Percentiles rank a stretch among this genome's conserved stretches.
Evolutionary conservation across 805 yeast genomes (phyloP).

Genomic region (Monosporozyma siamensis): DNA sequence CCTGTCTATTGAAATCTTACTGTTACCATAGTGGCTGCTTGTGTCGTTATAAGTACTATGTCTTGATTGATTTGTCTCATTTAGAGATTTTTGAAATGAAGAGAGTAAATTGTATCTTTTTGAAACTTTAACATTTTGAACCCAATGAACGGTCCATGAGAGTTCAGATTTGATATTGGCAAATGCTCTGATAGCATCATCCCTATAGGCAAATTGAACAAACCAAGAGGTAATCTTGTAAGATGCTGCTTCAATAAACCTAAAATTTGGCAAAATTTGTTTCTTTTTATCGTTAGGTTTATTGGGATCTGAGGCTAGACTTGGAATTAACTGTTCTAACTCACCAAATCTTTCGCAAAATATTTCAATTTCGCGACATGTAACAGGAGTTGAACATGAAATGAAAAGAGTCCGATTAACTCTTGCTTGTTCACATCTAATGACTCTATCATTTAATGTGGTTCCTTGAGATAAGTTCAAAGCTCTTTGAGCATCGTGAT

Average conservation of each 20-base stretch:
- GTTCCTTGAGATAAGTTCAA: constrained; percentile 61
- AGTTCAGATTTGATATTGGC: constrained; percentile 52
- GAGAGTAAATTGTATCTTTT: constrained; percentile 25
- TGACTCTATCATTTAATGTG: constrained; percentile 57
- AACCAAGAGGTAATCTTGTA: constrained; percentile 46
- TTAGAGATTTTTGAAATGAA: constrained; percentile 2
- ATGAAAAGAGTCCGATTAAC: constrained; percentile 80
- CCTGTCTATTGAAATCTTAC: constrained; percentile 46
- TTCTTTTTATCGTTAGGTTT: constrained; percentile 3
- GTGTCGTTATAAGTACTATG: not conserved
- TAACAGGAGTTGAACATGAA: constrained; percentile 24
- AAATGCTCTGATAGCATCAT: constrained; percentile 80
- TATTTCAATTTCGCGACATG: constrained; percentile 30
- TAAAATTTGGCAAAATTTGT: constrained; percentile 11
- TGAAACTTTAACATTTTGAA: constrained; percentile 63
- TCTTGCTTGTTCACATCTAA: constrained; percentile 85
- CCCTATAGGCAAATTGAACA: constrained; percentile 68
- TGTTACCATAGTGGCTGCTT: constrained; percentile 7
- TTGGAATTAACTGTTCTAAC: constrained; percentile 53
- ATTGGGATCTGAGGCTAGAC: constrained; percentile 20
- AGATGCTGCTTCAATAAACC: not conserved
- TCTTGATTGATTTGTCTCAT: constrained; percentile 3
- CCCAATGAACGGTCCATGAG: constrained; percentile 69
- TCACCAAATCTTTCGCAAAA: constrained; percentile 56
- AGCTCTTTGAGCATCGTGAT: constrained; percentile 60